Evolutionary conservation across 2,329 filamentous ascomycete species (phyloP), one percentile per base, ranked within the genome.

Genomic region (Grosmannia clavigera): DNA sequence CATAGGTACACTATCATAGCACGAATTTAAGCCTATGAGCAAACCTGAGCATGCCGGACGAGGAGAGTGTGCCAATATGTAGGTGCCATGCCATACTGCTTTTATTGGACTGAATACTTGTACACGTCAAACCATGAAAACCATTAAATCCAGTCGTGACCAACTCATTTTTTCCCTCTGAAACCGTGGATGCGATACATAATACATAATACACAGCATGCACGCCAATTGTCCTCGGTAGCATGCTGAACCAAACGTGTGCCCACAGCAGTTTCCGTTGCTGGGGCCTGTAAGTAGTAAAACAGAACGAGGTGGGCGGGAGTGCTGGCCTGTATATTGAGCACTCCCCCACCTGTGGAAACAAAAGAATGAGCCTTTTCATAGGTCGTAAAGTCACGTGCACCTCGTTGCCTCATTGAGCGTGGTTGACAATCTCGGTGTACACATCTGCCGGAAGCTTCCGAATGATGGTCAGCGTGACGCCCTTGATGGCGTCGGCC

Each of bases 361-460:
- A 16, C 38, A 40, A 40, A 16, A 11, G 3, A 22, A 22, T 22
- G 35, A 38, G 12, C 35, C 35, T 38, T 10, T 11, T 11, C 33
- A 35, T 35, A 35, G 33, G 33, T 16, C 38, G 16, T 14, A 40
- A 40, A 40, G 14, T 40, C 38, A 48, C 19, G 16, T 48, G 19
- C 43, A 27, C 22, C 48, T 6, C 6, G 22, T 27, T 16, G 5
- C 46, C 46, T 40, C 73, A 92, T 68, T 87, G 87, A 7, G 92
- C 92, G 71, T 99, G 94, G 50, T 81, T 79, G 58, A 96, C 85
- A 68, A 99, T 90, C 70, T 96, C 90, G 57, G 87, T 85, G 69
- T 96, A 99, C 55, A 97, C 79, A 65, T 95, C 88, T 63, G 91
- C 85, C 2, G 94, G 92, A 59, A 99, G 91, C 77, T 92, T 94